phyloP scores from a whole-genome alignment of 768 basidiomycete species.

The Crepidotus variabilis region DNA sequence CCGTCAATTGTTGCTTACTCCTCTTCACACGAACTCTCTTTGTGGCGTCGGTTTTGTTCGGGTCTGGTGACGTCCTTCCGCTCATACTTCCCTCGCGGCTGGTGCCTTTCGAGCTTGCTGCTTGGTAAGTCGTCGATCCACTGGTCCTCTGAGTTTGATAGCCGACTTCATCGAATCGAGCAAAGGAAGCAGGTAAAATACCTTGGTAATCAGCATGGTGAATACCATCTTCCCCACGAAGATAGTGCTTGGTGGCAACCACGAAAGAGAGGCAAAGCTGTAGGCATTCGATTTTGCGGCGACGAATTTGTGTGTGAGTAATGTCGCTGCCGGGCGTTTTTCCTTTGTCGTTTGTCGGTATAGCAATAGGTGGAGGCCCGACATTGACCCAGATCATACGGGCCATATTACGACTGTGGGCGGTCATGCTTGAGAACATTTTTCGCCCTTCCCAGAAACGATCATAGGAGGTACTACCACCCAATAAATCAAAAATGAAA shows the following conservation, averaged over 20 bases:
- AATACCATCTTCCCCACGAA: slow-evolving; percentile 79
- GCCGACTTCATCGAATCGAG: slow-evolving; percentile 40
- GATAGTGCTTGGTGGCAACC: slow-evolving; percentile 75
- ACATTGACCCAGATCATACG: slow-evolving; percentile 79
- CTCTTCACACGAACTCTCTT: slow-evolving; percentile 71
- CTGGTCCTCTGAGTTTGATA: slow-evolving; percentile 26
- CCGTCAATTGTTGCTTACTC: slow-evolving; percentile 53
- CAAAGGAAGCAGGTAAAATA: slow-evolving; percentile 62
- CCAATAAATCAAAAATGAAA: not conserved
- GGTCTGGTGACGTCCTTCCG: slow-evolving; percentile 33
- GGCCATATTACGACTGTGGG: slow-evolving; percentile 73
- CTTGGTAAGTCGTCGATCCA: not conserved
- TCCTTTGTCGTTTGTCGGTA: slow-evolving; percentile 40
- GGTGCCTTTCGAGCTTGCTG: not conserved
- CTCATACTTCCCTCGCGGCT: slow-evolving; percentile 28
- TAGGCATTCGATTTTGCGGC: slow-evolving; percentile 66
- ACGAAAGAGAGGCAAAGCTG: slow-evolving; percentile 69
- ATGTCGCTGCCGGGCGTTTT: slow-evolving; percentile 45
- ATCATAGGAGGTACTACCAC: slow-evolving; percentile 68
- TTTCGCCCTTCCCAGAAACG: slow-evolving; percentile 89
- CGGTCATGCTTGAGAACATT: slow-evolving; percentile 67
- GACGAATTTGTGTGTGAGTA: slow-evolving; percentile 50
- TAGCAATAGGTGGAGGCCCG: slow-evolving; percentile 48
- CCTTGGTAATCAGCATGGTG: slow-evolving; percentile 64
- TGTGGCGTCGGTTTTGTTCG: slow-evolving; percentile 43